A percentile compares a stretch with the other conserved stretches of the same genome.
These are phyloP conservation scores for Psilocybe sp. DNA, from an alignment of 768 basidiomycete genomes.

Conservation along the genomic window DNA sequence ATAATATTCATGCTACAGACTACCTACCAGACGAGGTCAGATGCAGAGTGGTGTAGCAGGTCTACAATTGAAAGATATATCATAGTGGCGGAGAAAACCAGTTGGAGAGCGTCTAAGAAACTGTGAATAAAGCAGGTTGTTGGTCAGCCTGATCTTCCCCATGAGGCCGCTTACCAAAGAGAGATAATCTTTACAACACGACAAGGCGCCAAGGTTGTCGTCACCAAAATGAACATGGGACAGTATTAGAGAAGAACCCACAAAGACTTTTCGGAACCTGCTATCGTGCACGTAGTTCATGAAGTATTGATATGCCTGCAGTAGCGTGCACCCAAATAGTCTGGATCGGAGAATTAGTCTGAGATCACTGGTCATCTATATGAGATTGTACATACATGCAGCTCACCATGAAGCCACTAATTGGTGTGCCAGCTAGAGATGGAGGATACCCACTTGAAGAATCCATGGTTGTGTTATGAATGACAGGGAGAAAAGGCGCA, in stretches of 20 bases:
- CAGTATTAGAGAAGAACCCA: background rate
- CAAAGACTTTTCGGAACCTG: constrained; percentile 1
- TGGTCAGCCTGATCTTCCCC: too few relatives aligned
- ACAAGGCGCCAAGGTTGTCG: too few relatives aligned
- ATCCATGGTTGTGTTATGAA: too few relatives aligned
- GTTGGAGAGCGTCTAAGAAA: background rate
- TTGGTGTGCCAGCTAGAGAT: too few relatives aligned
- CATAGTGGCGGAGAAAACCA: constrained; percentile 3
- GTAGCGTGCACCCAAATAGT: constrained; percentile 1
- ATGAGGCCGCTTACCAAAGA: background rate
- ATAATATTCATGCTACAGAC: background rate
- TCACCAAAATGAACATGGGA: background rate
- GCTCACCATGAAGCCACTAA: too few relatives aligned
- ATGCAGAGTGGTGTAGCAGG: background rate
- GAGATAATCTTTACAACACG: background rate
- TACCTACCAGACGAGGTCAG: constrained; percentile 1
- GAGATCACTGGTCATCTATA: background rate
- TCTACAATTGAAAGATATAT: constrained; percentile 1
- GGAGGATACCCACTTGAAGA: too few relatives aligned
- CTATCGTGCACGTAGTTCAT: constrained; percentile 5
- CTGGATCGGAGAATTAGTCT: background rate
- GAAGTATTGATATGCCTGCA: constrained; percentile 7
- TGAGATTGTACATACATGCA: background rate
- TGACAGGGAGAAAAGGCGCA: too few relatives aligned
- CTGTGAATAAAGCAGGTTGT: too few relatives aligned